These are phyloP conservation scores for Lumnitzera racemosa DNA, from an alignment of 345 rosid genomes.

Conservation along the genomic window DNA sequence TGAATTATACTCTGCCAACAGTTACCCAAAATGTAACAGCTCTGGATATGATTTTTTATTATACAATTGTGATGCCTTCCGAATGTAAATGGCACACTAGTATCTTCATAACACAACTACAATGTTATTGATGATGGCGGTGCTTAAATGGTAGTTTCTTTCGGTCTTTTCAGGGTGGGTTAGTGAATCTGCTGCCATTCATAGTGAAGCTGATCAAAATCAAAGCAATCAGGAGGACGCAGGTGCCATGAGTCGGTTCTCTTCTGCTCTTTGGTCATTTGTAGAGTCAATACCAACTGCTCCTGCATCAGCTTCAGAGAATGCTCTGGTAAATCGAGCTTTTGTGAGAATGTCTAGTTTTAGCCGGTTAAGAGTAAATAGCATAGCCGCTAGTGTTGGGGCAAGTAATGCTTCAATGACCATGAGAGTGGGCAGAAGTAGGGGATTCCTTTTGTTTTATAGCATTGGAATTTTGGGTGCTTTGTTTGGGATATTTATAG, in stretches of 20 bases:
- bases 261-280: conserved; percentile 65
- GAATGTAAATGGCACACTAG: conserved; percentile 5
- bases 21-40: neutral
- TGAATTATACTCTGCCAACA: neutral
- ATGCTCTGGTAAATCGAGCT: conserved; percentile 51
- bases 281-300: conserved; percentile 79
- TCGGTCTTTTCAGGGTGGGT: conserved; percentile 30
- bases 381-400: conserved; percentile 14
- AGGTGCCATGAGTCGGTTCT: conserved; percentile 35
- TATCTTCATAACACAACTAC: conserved; percentile 3
- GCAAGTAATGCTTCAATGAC: conserved; percentile 14
- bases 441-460: conserved; percentile 40
- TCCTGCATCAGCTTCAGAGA: conserved; percentile 86
- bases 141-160: conserved; percentile 4
- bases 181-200: conserved; percentile 10
- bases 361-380: conserved; percentile 33
- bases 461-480: conserved; percentile 59
- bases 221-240: conserved; percentile 23
- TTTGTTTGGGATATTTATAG: conserved; percentile 50
- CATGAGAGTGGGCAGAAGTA: conserved; percentile 24
- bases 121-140: neutral
- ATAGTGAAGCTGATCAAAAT: conserved; percentile 16
- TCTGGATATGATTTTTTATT: too few relatives aligned
- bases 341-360: conserved; percentile 64
- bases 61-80: too few relatives aligned